These are phyloP conservation scores for Aspergillus pseudoterreus DNA, from an alignment of 2,329 filamentous ascomycete species.

Conservation along the genomic window DNA sequence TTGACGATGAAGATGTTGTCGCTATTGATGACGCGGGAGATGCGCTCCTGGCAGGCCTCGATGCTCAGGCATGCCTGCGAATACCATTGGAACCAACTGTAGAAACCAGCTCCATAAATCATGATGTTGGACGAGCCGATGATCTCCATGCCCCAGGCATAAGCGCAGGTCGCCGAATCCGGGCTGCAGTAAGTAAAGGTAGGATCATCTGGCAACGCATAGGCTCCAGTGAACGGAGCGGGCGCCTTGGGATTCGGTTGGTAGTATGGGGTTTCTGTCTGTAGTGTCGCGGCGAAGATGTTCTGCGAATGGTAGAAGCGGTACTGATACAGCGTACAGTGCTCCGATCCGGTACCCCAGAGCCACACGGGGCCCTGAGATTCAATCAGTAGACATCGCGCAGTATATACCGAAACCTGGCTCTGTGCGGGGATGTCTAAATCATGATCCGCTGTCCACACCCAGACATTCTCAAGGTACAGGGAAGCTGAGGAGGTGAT, in stretches of 20 bases:
- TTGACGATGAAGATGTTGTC: not conserved
- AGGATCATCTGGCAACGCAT: not conserved
- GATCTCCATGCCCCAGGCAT: not conserved
- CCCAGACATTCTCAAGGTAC: conserved; percentile 55
- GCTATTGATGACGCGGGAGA: not conserved
- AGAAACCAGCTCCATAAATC: not conserved
- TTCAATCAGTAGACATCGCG: conserved; percentile 42
- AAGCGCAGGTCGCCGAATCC: not conserved
- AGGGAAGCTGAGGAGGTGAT: conserved; percentile 45
- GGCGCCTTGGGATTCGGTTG: not conserved
- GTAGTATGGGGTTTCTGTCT: conserved; percentile 31
- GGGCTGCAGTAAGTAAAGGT: not conserved
- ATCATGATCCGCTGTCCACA: conserved; percentile 49
- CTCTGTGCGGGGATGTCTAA: conserved; percentile 38
- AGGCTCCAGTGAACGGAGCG: not conserved
- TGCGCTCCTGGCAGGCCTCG: not conserved
- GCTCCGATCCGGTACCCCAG: conserved; percentile 45
- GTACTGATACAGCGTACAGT: conserved; percentile 48
- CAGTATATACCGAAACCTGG: conserved; percentile 32
- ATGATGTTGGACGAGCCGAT: not conserved
- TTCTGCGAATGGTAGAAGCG: conserved; percentile 43
- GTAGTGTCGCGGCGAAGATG: conserved; percentile 38
- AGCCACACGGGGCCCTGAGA: conserved; percentile 43
- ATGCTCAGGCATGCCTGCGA: not conserved
- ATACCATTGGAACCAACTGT: not conserved